Evolutionary conservation across 164 flowering plant species (phyloP).

Genomic region (Litsea cubeba): DNA sequence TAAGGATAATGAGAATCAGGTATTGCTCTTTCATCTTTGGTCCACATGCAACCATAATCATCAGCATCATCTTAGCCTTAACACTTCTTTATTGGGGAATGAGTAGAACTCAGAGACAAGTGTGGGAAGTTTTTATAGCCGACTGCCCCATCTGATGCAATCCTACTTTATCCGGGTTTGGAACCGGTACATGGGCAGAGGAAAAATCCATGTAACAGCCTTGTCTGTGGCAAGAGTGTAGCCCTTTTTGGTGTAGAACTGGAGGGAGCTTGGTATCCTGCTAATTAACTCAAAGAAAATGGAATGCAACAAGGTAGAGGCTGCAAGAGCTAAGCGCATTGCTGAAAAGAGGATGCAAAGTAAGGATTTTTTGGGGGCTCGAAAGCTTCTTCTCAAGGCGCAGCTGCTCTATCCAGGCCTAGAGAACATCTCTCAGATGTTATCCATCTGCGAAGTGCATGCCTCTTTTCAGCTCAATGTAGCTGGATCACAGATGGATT

Average conservation of each 20-base stretch:
- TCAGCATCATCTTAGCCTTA: no score
- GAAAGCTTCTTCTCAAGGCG: conserved; percentile 50
- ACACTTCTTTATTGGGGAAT: no score
- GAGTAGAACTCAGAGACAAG: neutral
- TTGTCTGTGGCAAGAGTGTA: neutral
- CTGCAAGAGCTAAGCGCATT: conserved; percentile 58
- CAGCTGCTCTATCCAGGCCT: conserved; percentile 55
- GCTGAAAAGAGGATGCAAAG: conserved; percentile 63
- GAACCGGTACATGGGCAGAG: no score
- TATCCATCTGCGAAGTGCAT: conserved; percentile 75
- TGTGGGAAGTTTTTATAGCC: no score
- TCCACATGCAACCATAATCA: neutral
- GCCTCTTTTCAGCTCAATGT: conserved; percentile 54
- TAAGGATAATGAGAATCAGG: neutral
- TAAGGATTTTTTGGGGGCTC: conserved; percentile 70
- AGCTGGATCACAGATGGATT: conserved; percentile 51
- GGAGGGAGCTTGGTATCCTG: conserved; percentile 2
- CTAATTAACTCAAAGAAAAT: conserved; percentile 21
- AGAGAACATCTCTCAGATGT: conserved; percentile 59
- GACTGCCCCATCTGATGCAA: no score
- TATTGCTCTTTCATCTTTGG: neutral
- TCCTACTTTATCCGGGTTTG: no score
- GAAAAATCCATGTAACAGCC: no score
- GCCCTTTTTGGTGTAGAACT: neutral
- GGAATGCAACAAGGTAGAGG: conserved; percentile 95